These are phyloP conservation scores for Pyricularia grisea DNA, from an alignment of 2,329 filamentous ascomycete genomes.

Conservation along the genomic window DNA sequence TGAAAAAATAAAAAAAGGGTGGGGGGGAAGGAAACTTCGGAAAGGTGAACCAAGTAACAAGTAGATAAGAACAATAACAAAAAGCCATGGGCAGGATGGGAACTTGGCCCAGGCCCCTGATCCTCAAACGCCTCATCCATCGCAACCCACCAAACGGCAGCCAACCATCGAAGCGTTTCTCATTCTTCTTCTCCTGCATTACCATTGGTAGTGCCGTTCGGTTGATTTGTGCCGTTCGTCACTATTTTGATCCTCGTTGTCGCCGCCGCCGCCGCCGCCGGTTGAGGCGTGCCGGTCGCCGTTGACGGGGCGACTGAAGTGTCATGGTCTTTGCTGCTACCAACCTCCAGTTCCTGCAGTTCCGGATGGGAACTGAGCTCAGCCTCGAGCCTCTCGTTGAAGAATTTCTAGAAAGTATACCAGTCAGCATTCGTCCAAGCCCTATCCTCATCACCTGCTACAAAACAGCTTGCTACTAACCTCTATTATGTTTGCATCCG, in stretches of 20 bases:
- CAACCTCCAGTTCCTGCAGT: slow-evolving; percentile 15
- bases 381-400: slow-evolving; percentile 40
- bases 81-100: neutral
- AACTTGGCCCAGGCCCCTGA: neutral
- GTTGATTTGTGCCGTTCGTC: slow-evolving; percentile 10
- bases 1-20: slow-evolving; percentile 1
- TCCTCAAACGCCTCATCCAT: neutral
- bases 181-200: slow-evolving; percentile 6
- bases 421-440: neutral
- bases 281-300: slow-evolving; percentile 16
- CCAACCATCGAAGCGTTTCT: neutral
- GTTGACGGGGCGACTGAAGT: slow-evolving; percentile 31
- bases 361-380: slow-evolving; percentile 14
- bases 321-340: slow-evolving; percentile 18
- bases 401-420: slow-evolving; percentile 38
- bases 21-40: neutral
- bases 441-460: neutral
- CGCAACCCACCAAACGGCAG: neutral
- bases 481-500: slow-evolving; percentile 89
- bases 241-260: slow-evolving; percentile 16
- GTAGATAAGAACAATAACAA: neutral
- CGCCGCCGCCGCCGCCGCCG: slow-evolving; percentile 11
- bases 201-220: slow-evolving; percentile 5
- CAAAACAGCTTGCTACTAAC: slow-evolving; percentile 41
- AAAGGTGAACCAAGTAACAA: neutral